A percentile compares a stretch with the other conserved stretches of the same genome.
phyloP scores from a whole-genome alignment of 208 protist genomes.

The Leishmania aethiopica region DNA sequence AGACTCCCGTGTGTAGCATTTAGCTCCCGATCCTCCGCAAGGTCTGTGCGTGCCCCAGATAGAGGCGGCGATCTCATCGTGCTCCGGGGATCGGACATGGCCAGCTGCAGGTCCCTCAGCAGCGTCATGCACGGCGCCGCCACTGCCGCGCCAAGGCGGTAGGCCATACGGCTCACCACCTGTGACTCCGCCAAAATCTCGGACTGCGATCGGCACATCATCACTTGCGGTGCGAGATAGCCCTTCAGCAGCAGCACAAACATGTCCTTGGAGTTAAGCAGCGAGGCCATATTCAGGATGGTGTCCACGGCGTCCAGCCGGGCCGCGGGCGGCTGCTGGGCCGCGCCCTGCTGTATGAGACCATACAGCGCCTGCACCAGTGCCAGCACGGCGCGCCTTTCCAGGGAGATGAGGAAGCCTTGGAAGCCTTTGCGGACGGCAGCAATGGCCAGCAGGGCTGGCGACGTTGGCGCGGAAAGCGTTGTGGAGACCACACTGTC shows the following conservation, averaged over 20 bases:
- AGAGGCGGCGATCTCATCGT: not conserved
- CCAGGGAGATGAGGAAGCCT: slow-evolving; percentile 51
- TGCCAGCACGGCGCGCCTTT: slow-evolving; percentile 50
- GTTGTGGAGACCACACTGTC: slow-evolving; percentile 26
- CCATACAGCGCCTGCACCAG: slow-evolving; percentile 59
- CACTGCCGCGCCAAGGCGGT: slow-evolving; percentile 49
- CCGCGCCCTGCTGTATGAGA: slow-evolving; percentile 28
- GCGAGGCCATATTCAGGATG: slow-evolving; percentile 69
- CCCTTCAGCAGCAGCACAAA: slow-evolving; percentile 64
- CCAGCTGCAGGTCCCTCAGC: slow-evolving; percentile 50
- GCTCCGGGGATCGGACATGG: slow-evolving; percentile 27
- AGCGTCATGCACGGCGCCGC: slow-evolving; percentile 52
- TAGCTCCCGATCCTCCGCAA: not conserved
- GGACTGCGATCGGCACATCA: slow-evolving; percentile 30
- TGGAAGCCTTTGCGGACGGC: slow-evolving; percentile 58
- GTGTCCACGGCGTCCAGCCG: slow-evolving; percentile 54
- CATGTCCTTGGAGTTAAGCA: slow-evolving; percentile 62
- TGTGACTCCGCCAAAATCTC: slow-evolving; percentile 55
- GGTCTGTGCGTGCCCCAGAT: not conserved
- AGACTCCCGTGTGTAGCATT: not conserved
- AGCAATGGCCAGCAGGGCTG: slow-evolving; percentile 29
- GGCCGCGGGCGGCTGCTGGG: slow-evolving; percentile 16
- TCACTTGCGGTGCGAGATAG: slow-evolving; percentile 51
- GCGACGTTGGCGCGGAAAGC: slow-evolving; percentile 24
- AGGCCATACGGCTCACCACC: slow-evolving; percentile 48